A percentile compares a stretch with the other conserved stretches of the same genome.
Evolutionary conservation across 139 green algal species (phyloP).

Genomic region (Astrephomene gubernaculifera): DNA sequence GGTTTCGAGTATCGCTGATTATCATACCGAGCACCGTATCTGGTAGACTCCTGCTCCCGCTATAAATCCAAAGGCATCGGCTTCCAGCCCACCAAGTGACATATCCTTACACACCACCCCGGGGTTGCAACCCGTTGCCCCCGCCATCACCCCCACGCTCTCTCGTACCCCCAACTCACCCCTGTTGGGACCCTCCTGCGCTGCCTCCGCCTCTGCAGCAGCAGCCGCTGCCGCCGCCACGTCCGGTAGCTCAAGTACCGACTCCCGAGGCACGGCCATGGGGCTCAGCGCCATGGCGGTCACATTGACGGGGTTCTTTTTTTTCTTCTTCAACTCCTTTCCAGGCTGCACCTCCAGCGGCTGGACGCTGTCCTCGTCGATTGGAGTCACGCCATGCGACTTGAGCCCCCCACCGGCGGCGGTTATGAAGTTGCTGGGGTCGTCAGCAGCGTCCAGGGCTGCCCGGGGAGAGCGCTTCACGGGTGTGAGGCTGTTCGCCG

Average conservation of each 20-base stretch:
- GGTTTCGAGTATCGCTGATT: too few species aligned
- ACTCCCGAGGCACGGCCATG: not conserved
- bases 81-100: not conserved
- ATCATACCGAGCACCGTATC: too few species aligned
- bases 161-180: not conserved
- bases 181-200: not conserved
- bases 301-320: not conserved
- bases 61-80: not conserved
- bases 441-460: not conserved
- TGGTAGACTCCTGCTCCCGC: too few species aligned
- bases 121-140: not conserved
- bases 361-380: not conserved
- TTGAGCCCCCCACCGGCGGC: not conserved
- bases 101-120: not conserved
- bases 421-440: not conserved
- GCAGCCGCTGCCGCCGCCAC: not conserved
- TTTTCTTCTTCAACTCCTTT: not conserved
- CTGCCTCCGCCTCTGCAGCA: not conserved
- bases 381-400: not conserved
- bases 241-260: not conserved
- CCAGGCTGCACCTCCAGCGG: not conserved
- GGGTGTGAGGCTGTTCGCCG: too few species aligned
- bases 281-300: not conserved
- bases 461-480: not conserved
- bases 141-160: not conserved